Base-by-base conservation (phyloP, 306 rosid genomes). In the Quercus mongolica region DNA sequence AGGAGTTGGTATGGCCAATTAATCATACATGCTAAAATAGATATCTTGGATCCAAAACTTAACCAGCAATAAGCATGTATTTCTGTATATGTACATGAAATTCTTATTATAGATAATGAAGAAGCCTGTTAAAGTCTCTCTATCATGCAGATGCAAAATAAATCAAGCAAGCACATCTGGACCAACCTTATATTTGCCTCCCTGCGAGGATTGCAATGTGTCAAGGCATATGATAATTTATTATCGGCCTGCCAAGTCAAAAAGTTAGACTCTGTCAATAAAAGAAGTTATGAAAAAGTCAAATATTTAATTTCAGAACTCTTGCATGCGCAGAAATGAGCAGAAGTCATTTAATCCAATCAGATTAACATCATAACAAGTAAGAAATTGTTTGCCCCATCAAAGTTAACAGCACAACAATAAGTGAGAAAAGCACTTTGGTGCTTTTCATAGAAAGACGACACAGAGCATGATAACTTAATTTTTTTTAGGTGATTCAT, bases 111-210 rank as follows among this genome's bases (percentile, higher is more conserved):
- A 57, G 64, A 59, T 23, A 74, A 74, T 62, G 56, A 19, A 79
- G 70, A 70, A 6, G 52, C 75, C 80, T 41, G 58, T 69, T 58
- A 4, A 56, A 71, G 76, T 33, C 54, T 56, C 78, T 72, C 51
- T 76, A 67, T 73, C 79, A 78, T 71, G 62, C 83, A 72, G 52
- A 80, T 77, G 84, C 78, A 74, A 82, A 65, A 76, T 26, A 81
- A 59, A 69, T 81, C 86, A 78, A 82, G 69, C 84, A 75, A 75
- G 88, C 87, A 89, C 88, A 85, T 85, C 86, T 73, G 89, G 84
- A 78, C 81, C 93, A 79, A 95, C 99, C 99, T 95, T 89, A 93
- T 95, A 89, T 95, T 95, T 83, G 93, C 94, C 89, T 90, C 92
- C 69, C 82, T 84, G 20, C 18, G 82, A 79, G 96, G 96, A 84